A percentile compares a stretch with the other conserved stretches of the same genome.
phyloP scores from a whole-genome alignment of 2,329 filamentous ascomycete genomes.

The Hansfordia pulvinata region DNA sequence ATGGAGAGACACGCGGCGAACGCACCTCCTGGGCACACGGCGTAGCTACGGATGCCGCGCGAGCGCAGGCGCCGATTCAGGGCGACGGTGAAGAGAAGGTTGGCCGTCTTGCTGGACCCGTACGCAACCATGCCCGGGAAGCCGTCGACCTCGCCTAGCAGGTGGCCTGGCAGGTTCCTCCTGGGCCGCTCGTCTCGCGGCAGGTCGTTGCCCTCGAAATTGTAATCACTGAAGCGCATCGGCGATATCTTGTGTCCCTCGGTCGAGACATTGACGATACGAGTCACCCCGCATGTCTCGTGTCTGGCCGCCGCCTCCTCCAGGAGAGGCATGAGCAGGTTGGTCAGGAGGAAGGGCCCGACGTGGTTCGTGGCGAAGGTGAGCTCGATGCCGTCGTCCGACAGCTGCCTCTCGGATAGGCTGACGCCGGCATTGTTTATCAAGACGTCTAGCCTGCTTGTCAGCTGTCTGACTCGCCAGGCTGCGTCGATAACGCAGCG shows the following conservation, averaged over 20 bases:
- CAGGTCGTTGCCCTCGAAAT: constrained; percentile 10
- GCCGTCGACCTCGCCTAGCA: constrained; percentile 5
- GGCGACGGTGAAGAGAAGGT: constrained; percentile 5
- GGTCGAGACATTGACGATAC: constrained; percentile 6
- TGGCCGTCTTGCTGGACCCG: constrained; percentile 6
- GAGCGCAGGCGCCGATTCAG: constrained; percentile 5
- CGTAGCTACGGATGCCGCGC: constrained; percentile 6
- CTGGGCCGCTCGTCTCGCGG: constrained; percentile 4
- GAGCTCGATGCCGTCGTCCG: constrained; percentile 21
- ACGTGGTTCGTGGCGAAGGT: constrained; percentile 24
- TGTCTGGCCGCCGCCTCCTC: constrained; percentile 4
- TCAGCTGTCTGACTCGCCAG: constrained; percentile 12
- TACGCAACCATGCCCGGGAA: constrained; percentile 8
- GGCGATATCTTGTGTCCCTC: constrained; percentile 10
- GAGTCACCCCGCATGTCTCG: constrained; percentile 3
- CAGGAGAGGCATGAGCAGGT: constrained; percentile 19
- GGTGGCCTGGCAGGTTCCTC: constrained; percentile 5
- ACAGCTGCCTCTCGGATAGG: constrained; percentile 10
- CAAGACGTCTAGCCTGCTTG: constrained; percentile 21
- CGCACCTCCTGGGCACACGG: constrained; percentile 10
- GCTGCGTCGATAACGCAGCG: constrained; percentile 17
- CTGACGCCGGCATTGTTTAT: constrained; percentile 27
- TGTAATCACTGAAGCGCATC: constrained; percentile 19
- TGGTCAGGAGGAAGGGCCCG: constrained; percentile 23
- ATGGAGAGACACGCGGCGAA: no score